These are phyloP conservation scores for Biscogniauxia sp. DNA, from an alignment of 2,329 filamentous ascomycete species.

Conservation along the genomic window DNA sequence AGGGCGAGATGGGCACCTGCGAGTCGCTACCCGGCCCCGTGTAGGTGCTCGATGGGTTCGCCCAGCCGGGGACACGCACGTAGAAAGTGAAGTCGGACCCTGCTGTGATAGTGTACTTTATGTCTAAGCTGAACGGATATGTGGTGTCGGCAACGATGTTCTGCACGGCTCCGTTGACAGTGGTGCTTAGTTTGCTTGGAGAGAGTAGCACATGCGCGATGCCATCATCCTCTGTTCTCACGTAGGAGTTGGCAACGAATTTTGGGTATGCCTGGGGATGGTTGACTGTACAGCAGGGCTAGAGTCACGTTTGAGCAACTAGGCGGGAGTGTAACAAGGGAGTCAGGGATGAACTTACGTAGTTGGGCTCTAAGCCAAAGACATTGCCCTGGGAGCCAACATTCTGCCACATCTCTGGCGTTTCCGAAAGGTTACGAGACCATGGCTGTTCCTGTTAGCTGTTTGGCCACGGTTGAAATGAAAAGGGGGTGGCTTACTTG, in stretches of 20 bases:
- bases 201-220: conserved; percentile 53
- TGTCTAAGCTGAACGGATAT: conserved; percentile 40
- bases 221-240: conserved; percentile 41
- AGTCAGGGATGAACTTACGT: conserved; percentile 21
- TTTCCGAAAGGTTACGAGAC: conserved; percentile 38
- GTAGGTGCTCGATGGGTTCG: conserved; percentile 23
- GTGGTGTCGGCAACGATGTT: conserved; percentile 44
- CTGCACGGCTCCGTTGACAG: conserved; percentile 37
- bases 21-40: conserved; percentile 11
- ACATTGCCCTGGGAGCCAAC: conserved; percentile 44
- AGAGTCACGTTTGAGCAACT: background rate
- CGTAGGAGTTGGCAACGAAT: conserved; percentile 49
- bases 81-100: conserved; percentile 31
- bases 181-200: conserved; percentile 42
- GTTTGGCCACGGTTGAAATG: background rate
- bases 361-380: conserved; percentile 52
- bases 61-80: conserved; percentile 33
- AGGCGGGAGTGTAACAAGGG: background rate
- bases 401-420: conserved; percentile 40
- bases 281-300: conserved; percentile 57
- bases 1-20: conserved; percentile 12
- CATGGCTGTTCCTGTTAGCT: conserved; percentile 35
- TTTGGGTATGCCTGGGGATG: conserved; percentile 56
- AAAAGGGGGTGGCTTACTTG: conserved; percentile 34
- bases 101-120: conserved; percentile 31